These are phyloP conservation scores for Auricularia heimuer DNA, from an alignment of 768 basidiomycete species.

Conservation along the genomic window DNA sequence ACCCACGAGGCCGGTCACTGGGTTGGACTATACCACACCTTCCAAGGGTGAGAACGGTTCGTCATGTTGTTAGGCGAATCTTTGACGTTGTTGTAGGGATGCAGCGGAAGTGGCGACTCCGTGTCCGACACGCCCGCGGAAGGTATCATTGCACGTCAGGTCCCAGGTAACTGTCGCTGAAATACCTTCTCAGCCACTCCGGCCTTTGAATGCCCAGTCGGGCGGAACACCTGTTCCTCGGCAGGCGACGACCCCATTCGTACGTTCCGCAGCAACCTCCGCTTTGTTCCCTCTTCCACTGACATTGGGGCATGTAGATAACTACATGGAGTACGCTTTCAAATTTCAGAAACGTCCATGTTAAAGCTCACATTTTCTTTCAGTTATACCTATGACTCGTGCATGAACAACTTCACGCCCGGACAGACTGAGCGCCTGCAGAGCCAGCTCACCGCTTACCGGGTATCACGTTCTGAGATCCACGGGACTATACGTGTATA, in stretches of 20 bases:
- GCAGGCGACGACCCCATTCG: constrained; percentile 12
- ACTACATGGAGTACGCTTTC: constrained; percentile 20
- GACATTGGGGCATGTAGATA: neutral
- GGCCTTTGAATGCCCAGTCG: constrained; percentile 25
- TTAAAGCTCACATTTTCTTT: neutral
- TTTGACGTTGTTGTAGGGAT: neutral
- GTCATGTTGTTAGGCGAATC: neutral
- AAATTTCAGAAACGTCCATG: too few relatives aligned
- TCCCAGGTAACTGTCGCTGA: constrained; percentile 17
- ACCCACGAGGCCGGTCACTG: constrained; percentile 18
- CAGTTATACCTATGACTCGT: constrained; percentile 29
- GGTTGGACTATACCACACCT: constrained; percentile 33
- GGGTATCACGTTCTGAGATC: constrained; percentile 23
- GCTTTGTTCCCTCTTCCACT: too few relatives aligned
- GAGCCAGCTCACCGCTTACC: constrained; percentile 36
- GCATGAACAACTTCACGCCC: constrained; percentile 40
- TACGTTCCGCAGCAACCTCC: constrained; percentile 3
- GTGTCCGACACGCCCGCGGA: constrained; percentile 15
- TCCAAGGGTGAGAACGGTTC: constrained; percentile 19
- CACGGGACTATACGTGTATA: too few relatives aligned
- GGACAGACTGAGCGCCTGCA: constrained; percentile 30
- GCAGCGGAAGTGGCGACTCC: constrained; percentile 10
- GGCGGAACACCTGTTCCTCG: constrained; percentile 23
- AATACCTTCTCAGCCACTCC: constrained; percentile 12
- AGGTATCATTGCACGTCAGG: constrained; percentile 23